Conservation (phyloP, 2,329 filamentous ascomycete species). For the Zymoseptoria brevis region DNA sequence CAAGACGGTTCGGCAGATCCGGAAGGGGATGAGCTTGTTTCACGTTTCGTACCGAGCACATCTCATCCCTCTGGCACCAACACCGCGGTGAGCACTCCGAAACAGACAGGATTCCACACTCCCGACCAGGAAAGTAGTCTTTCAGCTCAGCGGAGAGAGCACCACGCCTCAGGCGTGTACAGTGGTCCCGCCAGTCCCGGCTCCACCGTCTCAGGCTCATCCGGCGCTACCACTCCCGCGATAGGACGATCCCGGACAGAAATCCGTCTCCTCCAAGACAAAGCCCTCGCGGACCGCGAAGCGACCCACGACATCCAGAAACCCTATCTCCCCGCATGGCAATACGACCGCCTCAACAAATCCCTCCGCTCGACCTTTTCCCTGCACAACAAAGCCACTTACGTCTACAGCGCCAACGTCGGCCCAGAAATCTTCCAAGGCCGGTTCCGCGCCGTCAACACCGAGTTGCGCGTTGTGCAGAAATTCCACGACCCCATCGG, state of each 20-base stretch:
- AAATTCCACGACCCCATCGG: slow-evolving; percentile 27
- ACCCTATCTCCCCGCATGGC: slow-evolving; percentile 24
- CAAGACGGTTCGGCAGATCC: slow-evolving; percentile 11
- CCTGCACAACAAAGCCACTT: background rate
- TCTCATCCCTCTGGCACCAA: slow-evolving; percentile 26
- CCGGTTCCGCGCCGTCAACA: slow-evolving; percentile 28
- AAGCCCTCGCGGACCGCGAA: slow-evolving; percentile 27
- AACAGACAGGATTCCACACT: slow-evolving; percentile 22
- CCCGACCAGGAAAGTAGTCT: slow-evolving; percentile 21
- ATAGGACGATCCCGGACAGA: slow-evolving; percentile 27
- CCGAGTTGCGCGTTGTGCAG: slow-evolving; percentile 28
- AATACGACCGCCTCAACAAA: slow-evolving; percentile 29
- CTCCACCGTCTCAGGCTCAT: slow-evolving; percentile 23
- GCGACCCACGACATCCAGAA: slow-evolving; percentile 17
- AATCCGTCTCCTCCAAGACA: slow-evolving; percentile 26
- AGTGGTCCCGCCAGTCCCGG: slow-evolving; percentile 23
- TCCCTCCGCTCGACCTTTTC: slow-evolving; percentile 25
- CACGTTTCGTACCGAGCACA: slow-evolving; percentile 25
- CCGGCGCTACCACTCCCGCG: slow-evolving; percentile 25
- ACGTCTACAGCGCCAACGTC: slow-evolving; percentile 8
- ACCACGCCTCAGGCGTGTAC: slow-evolving; percentile 8
- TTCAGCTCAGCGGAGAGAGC: slow-evolving; percentile 5
- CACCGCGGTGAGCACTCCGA: slow-evolving; percentile 24
- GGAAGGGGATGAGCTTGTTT: slow-evolving; percentile 25
- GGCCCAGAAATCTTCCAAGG: slow-evolving; percentile 30